A percentile compares a stretch with the other conserved stretches of the same genome.
These are phyloP conservation scores for Podaxis sp. DNA, from an alignment of 768 basidiomycete species.

Conservation along the genomic window DNA sequence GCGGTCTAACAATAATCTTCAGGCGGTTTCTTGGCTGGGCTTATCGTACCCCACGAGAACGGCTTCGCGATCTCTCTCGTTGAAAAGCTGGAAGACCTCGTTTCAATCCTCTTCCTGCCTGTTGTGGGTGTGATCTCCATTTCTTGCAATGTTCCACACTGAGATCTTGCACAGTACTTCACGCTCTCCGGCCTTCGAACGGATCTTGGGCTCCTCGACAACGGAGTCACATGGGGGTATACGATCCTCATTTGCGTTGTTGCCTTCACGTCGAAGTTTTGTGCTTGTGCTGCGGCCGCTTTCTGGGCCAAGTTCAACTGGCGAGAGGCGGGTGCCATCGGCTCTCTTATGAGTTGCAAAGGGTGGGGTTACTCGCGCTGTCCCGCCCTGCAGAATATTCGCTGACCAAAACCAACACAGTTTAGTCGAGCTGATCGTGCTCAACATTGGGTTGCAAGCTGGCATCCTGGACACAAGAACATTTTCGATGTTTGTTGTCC, in stretches of 20 bases:
- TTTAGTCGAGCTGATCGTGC: constrained; percentile 85
- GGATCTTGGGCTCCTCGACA: constrained; percentile 74
- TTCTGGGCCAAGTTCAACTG: constrained; percentile 60
- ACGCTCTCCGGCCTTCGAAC: constrained; percentile 77
- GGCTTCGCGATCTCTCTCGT: constrained; percentile 79
- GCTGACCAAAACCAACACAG: constrained; percentile 26
- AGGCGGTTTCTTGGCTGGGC: constrained; percentile 82
- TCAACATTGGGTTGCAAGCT: constrained; percentile 82
- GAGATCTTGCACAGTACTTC: constrained; percentile 57
- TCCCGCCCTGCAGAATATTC: not conserved
- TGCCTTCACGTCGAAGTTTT: constrained; percentile 80
- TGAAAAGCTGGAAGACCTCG: constrained; percentile 88
- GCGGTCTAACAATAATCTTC: constrained; percentile 13
- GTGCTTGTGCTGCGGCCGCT: constrained; percentile 64
- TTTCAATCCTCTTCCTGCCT: constrained; percentile 72
- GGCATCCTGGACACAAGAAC: constrained; percentile 60
- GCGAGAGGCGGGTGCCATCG: constrained; percentile 83
- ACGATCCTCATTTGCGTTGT: constrained; percentile 70
- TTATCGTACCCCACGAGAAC: constrained; percentile 81
- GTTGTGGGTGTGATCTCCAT: constrained; percentile 48
- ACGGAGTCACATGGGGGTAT: constrained; percentile 81
- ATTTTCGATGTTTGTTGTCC: constrained; percentile 90
- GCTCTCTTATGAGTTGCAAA: constrained; percentile 88
- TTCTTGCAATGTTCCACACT: not conserved
- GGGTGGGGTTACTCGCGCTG: constrained; percentile 47